phyloP scores from a whole-genome alignment of 2,329 filamentous ascomycete species.

The Albifimbria verrucaria region DNA sequence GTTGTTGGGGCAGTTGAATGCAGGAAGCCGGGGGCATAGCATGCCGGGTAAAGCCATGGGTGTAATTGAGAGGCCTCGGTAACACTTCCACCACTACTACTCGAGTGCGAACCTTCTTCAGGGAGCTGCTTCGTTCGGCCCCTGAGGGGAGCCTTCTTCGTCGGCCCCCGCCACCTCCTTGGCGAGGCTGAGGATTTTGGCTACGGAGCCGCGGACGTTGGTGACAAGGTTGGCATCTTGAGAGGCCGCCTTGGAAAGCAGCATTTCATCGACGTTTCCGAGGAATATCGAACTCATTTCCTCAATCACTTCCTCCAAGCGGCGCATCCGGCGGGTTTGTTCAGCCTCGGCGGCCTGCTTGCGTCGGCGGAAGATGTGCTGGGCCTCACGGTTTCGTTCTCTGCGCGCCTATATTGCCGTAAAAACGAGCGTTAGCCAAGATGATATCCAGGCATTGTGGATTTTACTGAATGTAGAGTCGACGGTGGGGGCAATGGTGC shows the following conservation, averaged over 20 bases:
- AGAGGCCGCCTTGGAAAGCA: slow-evolving; percentile 18
- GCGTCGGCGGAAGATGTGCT: slow-evolving; percentile 23
- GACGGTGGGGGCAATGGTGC: too few relatives aligned
- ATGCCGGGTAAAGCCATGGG: neutral
- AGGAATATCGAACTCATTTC: slow-evolving; percentile 26
- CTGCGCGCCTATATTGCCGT: slow-evolving; percentile 22
- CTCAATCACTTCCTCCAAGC: slow-evolving; percentile 22
- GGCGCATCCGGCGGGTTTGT: slow-evolving; percentile 19
- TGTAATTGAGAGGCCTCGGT: slow-evolving; percentile 1
- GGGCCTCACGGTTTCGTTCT: slow-evolving; percentile 24
- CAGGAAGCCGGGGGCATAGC: neutral
- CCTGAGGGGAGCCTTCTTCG: slow-evolving; percentile 5
- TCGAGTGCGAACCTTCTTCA: neutral
- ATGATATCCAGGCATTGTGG: too few relatives aligned
- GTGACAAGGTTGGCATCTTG: slow-evolving; percentile 14
- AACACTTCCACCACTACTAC: neutral
- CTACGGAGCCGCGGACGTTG: slow-evolving; percentile 15
- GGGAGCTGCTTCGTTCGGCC: neutral
- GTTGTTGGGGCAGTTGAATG: neutral
- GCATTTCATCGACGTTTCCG: slow-evolving; percentile 23
- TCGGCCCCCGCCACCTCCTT: slow-evolving; percentile 21
- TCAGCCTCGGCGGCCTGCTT: slow-evolving; percentile 23
- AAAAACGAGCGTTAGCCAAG: neutral
- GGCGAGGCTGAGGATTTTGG: slow-evolving; percentile 17
- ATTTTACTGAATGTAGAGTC: too few relatives aligned